phyloP scores from a whole-genome alignment of 345 rosid species.

The Camelina laxa region DNA sequence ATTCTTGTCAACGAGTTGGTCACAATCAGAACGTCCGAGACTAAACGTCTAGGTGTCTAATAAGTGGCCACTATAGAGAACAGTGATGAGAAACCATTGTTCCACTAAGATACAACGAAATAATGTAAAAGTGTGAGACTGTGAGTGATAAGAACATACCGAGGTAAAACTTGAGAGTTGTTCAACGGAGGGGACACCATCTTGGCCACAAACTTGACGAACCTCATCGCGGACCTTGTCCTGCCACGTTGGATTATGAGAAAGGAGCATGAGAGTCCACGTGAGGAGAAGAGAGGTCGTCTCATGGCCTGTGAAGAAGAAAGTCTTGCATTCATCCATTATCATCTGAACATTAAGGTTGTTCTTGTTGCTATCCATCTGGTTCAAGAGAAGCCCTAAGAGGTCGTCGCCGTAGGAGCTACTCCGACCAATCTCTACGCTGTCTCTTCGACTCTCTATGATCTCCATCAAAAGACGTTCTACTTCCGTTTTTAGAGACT shows the following conservation, averaged over 20 bases:
- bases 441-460: conserved; percentile 74
- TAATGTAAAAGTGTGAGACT: neutral
- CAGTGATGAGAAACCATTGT: neutral
- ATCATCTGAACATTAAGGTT: conserved; percentile 72
- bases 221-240: conserved; percentile 73
- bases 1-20: too few species aligned
- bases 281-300: conserved; percentile 89
- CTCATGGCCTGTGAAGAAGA: conserved; percentile 97
- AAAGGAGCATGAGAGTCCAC: conserved; percentile 91
- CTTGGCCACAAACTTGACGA: conserved; percentile 61
- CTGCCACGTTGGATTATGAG: conserved; percentile 89
- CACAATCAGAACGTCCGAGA: too few species aligned
- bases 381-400: conserved; percentile 75
- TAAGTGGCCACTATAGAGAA: neutral
- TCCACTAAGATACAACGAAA: neutral
- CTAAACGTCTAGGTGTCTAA: neutral
- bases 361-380: conserved; percentile 51
- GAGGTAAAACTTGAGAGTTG: conserved; percentile 73
- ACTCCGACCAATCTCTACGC: conserved; percentile 80
- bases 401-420: conserved; percentile 82
- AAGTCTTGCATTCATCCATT: conserved; percentile 97
- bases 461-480: conserved; percentile 84
- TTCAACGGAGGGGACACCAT: conserved; percentile 61
- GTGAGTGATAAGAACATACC: conserved; percentile 51
- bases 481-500: conserved; percentile 74